Conservation (phyloP, 2,329 filamentous ascomycete species). For the Aspergillus amoenus region DNA sequence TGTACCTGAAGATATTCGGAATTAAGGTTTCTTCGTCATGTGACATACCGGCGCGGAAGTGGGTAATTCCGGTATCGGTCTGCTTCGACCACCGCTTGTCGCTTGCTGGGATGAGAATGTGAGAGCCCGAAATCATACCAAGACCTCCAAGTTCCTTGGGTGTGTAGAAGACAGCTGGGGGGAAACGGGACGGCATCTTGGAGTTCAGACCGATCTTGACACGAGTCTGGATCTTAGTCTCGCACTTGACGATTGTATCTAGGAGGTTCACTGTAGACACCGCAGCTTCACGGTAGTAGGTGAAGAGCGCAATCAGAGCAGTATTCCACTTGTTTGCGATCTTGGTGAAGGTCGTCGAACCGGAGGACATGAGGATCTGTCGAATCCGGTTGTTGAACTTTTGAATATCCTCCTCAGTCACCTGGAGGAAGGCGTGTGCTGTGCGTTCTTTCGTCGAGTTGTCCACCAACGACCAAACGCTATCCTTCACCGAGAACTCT, state of each 20-base stretch:
- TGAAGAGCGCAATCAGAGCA: conserved; percentile 92
- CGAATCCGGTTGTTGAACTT: conserved; percentile 99
- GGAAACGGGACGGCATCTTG: conserved; percentile 99
- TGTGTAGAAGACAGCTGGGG: conserved; percentile 96
- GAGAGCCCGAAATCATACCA: conserved; percentile 98
- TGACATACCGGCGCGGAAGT: conserved; percentile 96
- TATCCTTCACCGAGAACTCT: conserved; percentile 96
- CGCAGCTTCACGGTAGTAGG: conserved; percentile 96
- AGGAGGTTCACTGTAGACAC: conserved; percentile 92
- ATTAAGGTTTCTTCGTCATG: conserved; percentile 97
- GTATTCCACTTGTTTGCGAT: conserved; percentile 99
- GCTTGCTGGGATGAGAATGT: conserved; percentile 94
- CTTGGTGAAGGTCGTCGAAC: conserved; percentile 99
- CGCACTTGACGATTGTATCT: conserved; percentile 98
- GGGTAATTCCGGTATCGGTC: conserved; percentile 93
- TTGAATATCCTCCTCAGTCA: conserved; percentile 95
- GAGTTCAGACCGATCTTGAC: conserved; percentile 99
- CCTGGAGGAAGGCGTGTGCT: conserved; percentile 94
- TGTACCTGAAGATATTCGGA: conserved; percentile 98
- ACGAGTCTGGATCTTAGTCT: conserved; percentile 98
- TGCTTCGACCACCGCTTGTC: conserved; percentile 99
- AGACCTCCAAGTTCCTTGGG: conserved; percentile 96
- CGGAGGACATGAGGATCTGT: conserved; percentile 98
- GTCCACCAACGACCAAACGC: conserved; percentile 95
- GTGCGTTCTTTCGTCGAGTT: conserved; percentile 96